Evolutionary conservation across 306 rosid species (phyloP).

Genomic region (Prunus padus): DNA sequence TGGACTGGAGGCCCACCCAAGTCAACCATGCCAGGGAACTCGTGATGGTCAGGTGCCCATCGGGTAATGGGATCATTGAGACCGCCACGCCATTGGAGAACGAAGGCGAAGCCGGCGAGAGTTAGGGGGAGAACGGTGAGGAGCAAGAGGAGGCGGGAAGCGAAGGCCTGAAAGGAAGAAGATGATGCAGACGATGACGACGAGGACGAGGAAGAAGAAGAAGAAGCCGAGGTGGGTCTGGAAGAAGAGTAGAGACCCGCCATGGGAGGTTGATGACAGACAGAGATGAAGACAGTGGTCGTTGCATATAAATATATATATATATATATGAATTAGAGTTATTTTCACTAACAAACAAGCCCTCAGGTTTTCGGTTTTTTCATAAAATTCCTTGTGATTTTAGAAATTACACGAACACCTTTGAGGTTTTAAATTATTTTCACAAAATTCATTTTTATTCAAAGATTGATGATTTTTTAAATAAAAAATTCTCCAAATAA

Average conservation of each 20-base stretch:
- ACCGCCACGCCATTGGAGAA: slow-evolving; percentile 96
- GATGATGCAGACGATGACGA: slow-evolving; percentile 21
- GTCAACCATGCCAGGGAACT: slow-evolving; percentile 67
- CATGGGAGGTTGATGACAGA: slow-evolving; percentile 39
- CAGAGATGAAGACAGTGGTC: neutral
- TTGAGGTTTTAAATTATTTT: too few relatives aligned
- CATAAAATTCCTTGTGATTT: too few relatives aligned
- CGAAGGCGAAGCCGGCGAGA: slow-evolving; percentile 74
- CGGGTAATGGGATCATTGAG: slow-evolving; percentile 71
- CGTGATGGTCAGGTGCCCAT: slow-evolving; percentile 63
- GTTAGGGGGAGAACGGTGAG: slow-evolving; percentile 65
- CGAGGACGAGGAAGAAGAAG: neutral
- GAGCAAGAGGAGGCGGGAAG: slow-evolving; percentile 59
- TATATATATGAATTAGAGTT: too few relatives aligned
- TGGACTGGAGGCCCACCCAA: slow-evolving; percentile 29
- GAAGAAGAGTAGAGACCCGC: slow-evolving; percentile 55
- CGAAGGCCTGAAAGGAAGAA: slow-evolving; percentile 32
- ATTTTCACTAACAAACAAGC: too few relatives aligned
- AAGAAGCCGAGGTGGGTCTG: slow-evolving; percentile 38
- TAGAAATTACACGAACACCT: too few relatives aligned
- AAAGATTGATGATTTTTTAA: too few relatives aligned
- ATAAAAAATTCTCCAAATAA: too few relatives aligned
- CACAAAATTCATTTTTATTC: too few relatives aligned
- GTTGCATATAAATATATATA: slow-evolving; percentile 28
- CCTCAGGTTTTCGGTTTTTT: too few relatives aligned